Evolutionary conservation across 2,329 filamentous ascomycete species (phyloP).

Genomic region (Leptosphaerulina australis): DNA sequence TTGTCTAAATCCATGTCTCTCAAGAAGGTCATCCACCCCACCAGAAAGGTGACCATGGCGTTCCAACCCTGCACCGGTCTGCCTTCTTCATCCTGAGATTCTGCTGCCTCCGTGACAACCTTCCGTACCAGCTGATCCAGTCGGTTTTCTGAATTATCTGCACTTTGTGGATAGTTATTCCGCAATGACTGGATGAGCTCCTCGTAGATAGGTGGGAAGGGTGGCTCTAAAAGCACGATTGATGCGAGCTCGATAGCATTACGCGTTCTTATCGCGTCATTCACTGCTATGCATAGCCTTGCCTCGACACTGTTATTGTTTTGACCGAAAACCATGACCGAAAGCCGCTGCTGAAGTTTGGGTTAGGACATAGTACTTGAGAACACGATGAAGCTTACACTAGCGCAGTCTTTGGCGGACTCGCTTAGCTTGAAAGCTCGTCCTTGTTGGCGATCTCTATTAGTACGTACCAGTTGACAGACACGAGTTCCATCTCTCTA

Average conservation of each 20-base stretch:
- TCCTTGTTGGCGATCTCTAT: conserved; percentile 9
- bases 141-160: conserved; percentile 25
- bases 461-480: neutral
- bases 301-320: conserved; percentile 33
- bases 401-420: conserved; percentile 8
- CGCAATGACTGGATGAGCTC: conserved; percentile 37
- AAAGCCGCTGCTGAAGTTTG: conserved; percentile 16
- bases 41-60: conserved; percentile 78
- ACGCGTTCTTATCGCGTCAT: conserved; percentile 32
- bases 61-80: conserved; percentile 67
- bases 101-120: conserved; percentile 50
- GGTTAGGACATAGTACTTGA: conserved; percentile 11
- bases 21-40: conserved; percentile 80
- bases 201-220: conserved; percentile 35
- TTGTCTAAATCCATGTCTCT: conserved; percentile 79
- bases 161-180: conserved; percentile 31
- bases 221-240: conserved; percentile 41
- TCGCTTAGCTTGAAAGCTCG: conserved; percentile 6
- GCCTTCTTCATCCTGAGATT: conserved; percentile 66
- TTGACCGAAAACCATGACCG: conserved; percentile 31
- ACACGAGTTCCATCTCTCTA: neutral
- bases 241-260: conserved; percentile 33
- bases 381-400: neutral
- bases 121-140: conserved; percentile 34
- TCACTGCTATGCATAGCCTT: conserved; percentile 37